A percentile compares a stretch with the other conserved stretches of the same genome.
Evolutionary conservation across 805 yeast species (phyloP).

Genomic region (Yamadazyma kitorensis): DNA sequence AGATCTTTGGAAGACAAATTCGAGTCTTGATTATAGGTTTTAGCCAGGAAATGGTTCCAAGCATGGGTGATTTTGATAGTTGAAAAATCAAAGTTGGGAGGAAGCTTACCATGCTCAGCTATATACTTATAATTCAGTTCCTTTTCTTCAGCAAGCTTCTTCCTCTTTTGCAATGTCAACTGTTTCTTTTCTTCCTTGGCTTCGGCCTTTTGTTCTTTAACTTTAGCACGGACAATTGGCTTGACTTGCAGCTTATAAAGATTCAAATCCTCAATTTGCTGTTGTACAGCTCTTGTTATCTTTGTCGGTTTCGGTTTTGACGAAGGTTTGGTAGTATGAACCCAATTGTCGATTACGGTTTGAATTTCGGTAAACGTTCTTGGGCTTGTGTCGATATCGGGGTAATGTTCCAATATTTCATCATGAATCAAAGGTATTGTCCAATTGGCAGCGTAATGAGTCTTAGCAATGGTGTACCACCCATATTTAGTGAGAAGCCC

Average conservation of each 20-base stretch:
- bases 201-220: slow-evolving; percentile 8
- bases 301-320: slow-evolving; percentile 10
- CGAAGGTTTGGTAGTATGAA: slow-evolving; percentile 1
- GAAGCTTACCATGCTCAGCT: slow-evolving; percentile 12
- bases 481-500: slow-evolving; percentile 19
- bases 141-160: slow-evolving; percentile 4
- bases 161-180: slow-evolving; percentile 11
- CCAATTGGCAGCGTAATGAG: slow-evolving; percentile 18
- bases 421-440: slow-evolving; percentile 13
- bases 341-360: slow-evolving; percentile 17
- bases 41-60: slow-evolving; percentile 30
- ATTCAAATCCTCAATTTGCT: slow-evolving; percentile 3
- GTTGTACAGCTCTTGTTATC: slow-evolving; percentile 2
- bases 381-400: slow-evolving; percentile 10
- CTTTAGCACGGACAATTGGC: neutral
- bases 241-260: slow-evolving; percentile 8
- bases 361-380: slow-evolving; percentile 10
- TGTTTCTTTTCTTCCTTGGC: slow-evolving; percentile 14
- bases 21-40: slow-evolving; percentile 1
- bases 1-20: slow-evolving; percentile 3
- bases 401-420: slow-evolving; percentile 11
- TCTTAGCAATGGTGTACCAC: slow-evolving; percentile 18
- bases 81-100: slow-evolving; percentile 8
- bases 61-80: slow-evolving; percentile 28
- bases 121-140: slow-evolving; percentile 8